phyloP scores from a whole-genome alignment of 2,329 filamentous ascomycete species.

The Penicillium brasilianum region DNA sequence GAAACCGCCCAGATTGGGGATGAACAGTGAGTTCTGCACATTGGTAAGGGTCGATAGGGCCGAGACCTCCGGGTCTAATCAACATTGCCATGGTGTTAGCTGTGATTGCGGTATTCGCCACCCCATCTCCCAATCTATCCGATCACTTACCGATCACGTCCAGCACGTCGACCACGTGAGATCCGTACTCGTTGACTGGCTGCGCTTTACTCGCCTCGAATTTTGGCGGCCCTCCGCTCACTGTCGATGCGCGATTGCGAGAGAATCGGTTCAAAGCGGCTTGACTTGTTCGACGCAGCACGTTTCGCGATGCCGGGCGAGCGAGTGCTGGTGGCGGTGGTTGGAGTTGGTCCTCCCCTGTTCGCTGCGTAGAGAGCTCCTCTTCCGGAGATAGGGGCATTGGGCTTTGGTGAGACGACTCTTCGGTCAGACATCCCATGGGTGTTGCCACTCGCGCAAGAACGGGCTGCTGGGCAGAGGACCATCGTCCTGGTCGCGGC shows the following conservation, averaged over 20 bases:
- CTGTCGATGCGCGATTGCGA: conserved; percentile 41
- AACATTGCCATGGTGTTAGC: conserved; percentile 22
- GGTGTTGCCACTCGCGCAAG: conserved; percentile 31
- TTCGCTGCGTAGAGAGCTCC: conserved; percentile 15
- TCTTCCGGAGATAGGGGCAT: conserved; percentile 10
- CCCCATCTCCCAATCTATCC: no score
- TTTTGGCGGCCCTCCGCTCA: conserved; percentile 30
- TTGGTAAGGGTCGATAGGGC: conserved; percentile 85
- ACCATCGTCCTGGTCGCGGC: conserved; percentile 43
- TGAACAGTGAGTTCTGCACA: conserved; percentile 85
- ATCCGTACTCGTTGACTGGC: conserved; percentile 58
- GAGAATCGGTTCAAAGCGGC: conserved; percentile 39
- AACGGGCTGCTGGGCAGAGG: conserved; percentile 31
- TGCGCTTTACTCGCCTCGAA: conserved; percentile 15
- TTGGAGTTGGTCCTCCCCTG: conserved; percentile 20
- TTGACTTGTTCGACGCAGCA: conserved; percentile 41
- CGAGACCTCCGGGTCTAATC: conserved; percentile 77
- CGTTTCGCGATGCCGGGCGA: conserved; percentile 24
- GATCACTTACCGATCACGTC: conserved; percentile 67
- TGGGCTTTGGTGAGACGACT: conserved; percentile 32
- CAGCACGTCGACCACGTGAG: conserved; percentile 68
- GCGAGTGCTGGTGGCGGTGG: conserved; percentile 23
- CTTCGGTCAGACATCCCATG: conserved; percentile 41
- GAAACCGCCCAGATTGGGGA: conserved; percentile 77
- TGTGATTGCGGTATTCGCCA: background rate